Evolutionary conservation across 371 early-diverging fungal species (phyloP).

Genomic region (Basidiobolus meristosporus): DNA sequence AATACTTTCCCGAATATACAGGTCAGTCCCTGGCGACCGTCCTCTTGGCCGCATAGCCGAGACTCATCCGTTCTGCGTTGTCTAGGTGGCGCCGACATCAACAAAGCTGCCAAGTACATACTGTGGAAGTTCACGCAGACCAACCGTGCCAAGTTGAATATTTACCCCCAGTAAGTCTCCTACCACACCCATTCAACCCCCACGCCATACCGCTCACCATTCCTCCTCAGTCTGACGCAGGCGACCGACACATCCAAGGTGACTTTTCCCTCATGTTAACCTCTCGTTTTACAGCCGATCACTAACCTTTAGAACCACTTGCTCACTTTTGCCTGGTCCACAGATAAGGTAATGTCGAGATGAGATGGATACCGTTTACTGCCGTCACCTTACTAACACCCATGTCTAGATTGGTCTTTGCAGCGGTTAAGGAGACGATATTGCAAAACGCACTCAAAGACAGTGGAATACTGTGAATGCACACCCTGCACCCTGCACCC

Average conservation of each 20-base stretch:
- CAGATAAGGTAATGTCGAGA: background rate
- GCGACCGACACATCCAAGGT: conserved; percentile 65
- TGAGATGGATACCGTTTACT: background rate
- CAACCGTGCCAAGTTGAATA: conserved; percentile 47
- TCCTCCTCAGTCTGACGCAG: conserved; percentile 33
- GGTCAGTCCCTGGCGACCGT: conserved; percentile 11
- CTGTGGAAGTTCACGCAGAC: conserved; percentile 56
- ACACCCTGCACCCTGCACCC: too few relatives aligned
- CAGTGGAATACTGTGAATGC: conserved; percentile 33
- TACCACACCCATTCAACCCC: background rate
- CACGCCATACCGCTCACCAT: background rate
- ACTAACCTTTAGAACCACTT: too few relatives aligned
- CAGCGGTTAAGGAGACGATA: conserved; percentile 59
- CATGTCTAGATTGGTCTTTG: conserved; percentile 45
- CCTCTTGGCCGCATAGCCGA: too few relatives aligned
- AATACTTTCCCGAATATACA: conserved; percentile 52
- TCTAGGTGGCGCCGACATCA: conserved; percentile 37
- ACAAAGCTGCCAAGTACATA: conserved; percentile 59
- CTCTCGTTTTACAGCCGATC: too few relatives aligned
- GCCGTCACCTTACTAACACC: too few relatives aligned
- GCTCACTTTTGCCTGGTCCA: background rate
- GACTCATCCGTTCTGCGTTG: background rate
- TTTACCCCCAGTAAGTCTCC: conserved; percentile 61
- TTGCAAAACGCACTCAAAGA: conserved; percentile 45
- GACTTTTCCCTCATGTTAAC: conserved; percentile 5